Conservation (phyloP, 345 rosid genomes). For the Heritiera fomes region DNA sequence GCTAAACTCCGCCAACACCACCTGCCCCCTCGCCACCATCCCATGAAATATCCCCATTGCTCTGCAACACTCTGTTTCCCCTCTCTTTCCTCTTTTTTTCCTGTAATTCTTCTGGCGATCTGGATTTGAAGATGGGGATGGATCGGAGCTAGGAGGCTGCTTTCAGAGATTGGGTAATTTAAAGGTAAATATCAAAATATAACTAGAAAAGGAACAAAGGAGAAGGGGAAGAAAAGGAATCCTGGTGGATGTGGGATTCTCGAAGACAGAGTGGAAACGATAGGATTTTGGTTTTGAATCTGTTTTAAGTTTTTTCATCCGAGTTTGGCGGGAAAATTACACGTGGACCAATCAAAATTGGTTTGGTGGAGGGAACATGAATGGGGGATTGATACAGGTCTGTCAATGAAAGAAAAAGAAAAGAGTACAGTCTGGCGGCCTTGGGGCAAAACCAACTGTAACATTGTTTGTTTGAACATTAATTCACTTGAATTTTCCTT, state of each 20-base stretch:
- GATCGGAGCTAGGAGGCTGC: background rate
- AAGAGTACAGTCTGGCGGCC: background rate
- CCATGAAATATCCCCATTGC: conserved; percentile 49
- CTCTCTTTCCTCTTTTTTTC: background rate
- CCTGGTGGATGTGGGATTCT: background rate
- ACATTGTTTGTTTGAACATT: background rate
- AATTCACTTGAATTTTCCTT: background rate
- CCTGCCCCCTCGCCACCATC: conserved; percentile 55
- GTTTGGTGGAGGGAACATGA: background rate
- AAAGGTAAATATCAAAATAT: too few species aligned
- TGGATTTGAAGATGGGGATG: background rate
- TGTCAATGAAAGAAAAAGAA: background rate
- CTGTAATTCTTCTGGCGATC: background rate
- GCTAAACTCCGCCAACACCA: conserved; percentile 50
- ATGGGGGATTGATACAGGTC: too few species aligned
- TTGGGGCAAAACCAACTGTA: background rate
- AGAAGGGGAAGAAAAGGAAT: background rate
- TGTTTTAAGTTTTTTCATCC: background rate
- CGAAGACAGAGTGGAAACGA: background rate
- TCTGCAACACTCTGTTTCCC: background rate
- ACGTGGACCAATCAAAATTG: background rate
- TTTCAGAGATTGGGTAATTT: background rate
- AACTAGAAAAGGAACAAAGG: background rate
- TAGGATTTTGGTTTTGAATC: background rate
- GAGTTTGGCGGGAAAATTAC: background rate